Base-by-base conservation (phyloP, 306 rosid species). In the Argentina anserina region DNA sequence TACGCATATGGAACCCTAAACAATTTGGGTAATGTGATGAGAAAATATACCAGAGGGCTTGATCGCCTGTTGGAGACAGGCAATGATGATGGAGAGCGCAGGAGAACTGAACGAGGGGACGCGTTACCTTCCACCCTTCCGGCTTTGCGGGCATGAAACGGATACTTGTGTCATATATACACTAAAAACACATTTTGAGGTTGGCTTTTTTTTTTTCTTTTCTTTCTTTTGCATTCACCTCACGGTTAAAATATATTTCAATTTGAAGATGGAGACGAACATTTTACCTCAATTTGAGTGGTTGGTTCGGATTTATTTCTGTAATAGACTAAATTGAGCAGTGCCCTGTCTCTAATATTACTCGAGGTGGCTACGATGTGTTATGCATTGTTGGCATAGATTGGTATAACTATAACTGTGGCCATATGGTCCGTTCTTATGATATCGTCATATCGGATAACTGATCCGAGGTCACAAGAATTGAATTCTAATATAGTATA, bases 21-120 rank as follows among this genome's bases (percentile, higher is more conserved):
- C 11, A 3, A 12, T 8, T 25, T 7, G 18, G 26, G 34, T 12
- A 56, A 23, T 26, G 62, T 13, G 15, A 55, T 21, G 29, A 55
- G 13, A 55, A 23, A 10, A 55, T 10, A 17, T 55, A 55, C 31
- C 61, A 69, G 73, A 68, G 72, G 72, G 31, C 21, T 47, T 14
- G 72, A 47, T 69, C 26, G 45, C 45, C 21, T 49, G 43, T 45
- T 13, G 41, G 73, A 47, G 61, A 55, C 61, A 55, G 18, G 61
- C 31, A 21, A 18, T 25, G 61, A 55, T 25, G 61, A 47, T 5
- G 23, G 18, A 23, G 33, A 55, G 25, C 18, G 28, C 58, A 23
- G 62, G 58, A 52, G 34, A 56, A 56, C 12, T 56, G 62, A 56
- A 56, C 7, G 20, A 4, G 18, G 18, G 33, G 34, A 25, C 18